phyloP scores from a whole-genome alignment of 2,329 filamentous ascomycete species.

The Coniochaeta pulveracea region DNA sequence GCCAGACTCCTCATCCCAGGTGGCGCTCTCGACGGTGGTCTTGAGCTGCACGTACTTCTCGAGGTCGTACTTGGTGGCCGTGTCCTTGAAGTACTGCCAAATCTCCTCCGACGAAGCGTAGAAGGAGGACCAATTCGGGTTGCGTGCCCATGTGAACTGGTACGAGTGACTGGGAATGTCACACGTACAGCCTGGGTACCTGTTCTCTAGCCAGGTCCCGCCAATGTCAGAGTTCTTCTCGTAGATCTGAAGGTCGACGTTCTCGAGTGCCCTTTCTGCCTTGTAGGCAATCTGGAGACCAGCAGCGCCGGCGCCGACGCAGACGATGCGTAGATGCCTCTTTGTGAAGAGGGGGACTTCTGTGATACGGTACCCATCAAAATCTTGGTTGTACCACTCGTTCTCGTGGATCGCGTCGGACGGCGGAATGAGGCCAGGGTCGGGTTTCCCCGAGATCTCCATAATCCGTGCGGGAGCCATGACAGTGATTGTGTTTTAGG shows the following conservation, averaged over 20 bases:
- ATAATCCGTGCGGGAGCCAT: no score
- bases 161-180: conserved; percentile 12
- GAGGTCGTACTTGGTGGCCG: conserved; percentile 18
- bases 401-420: no score
- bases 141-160: conserved; percentile 14
- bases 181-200: conserved; percentile 11
- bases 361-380: no score
- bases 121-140: conserved; percentile 18
- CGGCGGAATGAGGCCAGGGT: no score
- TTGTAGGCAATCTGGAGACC: conserved; percentile 1
- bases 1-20: conserved; percentile 29
- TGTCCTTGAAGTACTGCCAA: conserved; percentile 16
- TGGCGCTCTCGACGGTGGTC: conserved; percentile 26
- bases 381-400: no score
- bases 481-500: no score
- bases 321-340: background rate
- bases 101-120: conserved; percentile 17
- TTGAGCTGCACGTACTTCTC: conserved; percentile 30
- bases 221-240: conserved; percentile 20
- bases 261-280: no score
- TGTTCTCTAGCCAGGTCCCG: conserved; percentile 17
- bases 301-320: background rate
- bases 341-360: background rate
- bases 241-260: conserved; percentile 10
- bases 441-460: no score